Evolutionary conservation across 768 basidiomycete genomes (phyloP), one percentile per base, ranked within the genome.

Genomic region (Tricholoma sp.): DNA sequence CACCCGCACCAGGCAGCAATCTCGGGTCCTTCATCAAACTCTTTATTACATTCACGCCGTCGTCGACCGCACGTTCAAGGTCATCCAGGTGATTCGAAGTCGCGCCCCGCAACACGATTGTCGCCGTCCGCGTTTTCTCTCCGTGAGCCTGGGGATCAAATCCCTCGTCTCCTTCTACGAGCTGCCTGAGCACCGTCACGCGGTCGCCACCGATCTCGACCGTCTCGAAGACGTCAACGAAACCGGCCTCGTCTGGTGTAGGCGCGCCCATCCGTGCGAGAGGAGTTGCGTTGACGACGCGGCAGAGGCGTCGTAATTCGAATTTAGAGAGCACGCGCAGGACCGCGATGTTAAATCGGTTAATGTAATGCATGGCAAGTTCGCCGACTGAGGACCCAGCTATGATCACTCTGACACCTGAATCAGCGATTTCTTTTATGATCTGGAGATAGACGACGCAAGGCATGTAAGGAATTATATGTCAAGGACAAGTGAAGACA

Each of bases 311-410:
- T 52, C 96, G 89, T 12, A 99, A 84, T 62, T 99, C 96, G 72
- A 99, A 99, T 72, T 99, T 99, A 68, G 94, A 97, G 57, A 96
- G 83, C 27, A 98, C 92, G 72, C 97, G 98, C 73, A 99, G 83
- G 63, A 98, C 94, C 65, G 93, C 92, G 72, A 99, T 93, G 76
- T 85, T 80, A 77, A 90, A 81, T 55, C 95, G 83, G 78, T 98
- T 91, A 67, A 99, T 88, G 78, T 94, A 99, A 75, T 99, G 97
- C 58, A 97, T 78, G 1, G 95, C 94, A 56, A 99, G 91, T 67
- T 99, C 97, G 63, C 95, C 96, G 61, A 99, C 82, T 41, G 84
- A 84, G 8, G 94, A 89, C 18, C 97, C 97, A 12, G 93, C 96
- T 61, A 99, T 83, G 78, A 99, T 85, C 62, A 98, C 82, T 69